Evolutionary conservation across 306 rosid genomes (phyloP).

Genomic region (Oemleria cerasiformis): DNA sequence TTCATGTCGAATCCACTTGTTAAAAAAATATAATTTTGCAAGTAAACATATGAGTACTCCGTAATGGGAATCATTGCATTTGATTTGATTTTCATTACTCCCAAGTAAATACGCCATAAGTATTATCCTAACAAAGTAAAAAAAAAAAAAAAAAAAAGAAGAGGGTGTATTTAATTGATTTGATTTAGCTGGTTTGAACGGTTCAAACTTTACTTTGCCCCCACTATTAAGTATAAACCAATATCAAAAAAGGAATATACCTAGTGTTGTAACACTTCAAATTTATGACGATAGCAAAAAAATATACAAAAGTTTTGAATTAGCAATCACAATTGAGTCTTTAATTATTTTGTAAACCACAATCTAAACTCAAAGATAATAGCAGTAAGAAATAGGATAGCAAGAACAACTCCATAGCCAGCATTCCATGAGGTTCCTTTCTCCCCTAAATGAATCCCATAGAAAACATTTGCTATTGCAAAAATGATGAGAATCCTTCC

Average conservation of each 20-base stretch:
- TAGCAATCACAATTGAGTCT: neutral
- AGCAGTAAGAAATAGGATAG: conserved; percentile 41
- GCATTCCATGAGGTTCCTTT: conserved; percentile 53
- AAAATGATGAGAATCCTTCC: conserved; percentile 59
- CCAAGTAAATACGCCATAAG: no score
- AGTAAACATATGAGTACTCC: no score
- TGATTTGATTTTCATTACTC: no score
- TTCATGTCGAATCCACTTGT: no score
- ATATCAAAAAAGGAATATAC: neutral
- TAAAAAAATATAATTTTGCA: no score
- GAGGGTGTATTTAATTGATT: no score
- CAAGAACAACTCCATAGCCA: conserved; percentile 58
- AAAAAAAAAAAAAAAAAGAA: no score
- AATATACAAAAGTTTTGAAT: neutral
- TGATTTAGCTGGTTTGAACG: neutral
- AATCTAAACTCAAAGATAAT: conserved; percentile 45
- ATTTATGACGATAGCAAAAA: neutral
- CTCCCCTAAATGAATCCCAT: conserved; percentile 58
- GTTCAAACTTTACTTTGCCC: neutral
- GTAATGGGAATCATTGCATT: no score
- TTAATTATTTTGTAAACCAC: conserved; percentile 34
- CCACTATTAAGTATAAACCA: neutral
- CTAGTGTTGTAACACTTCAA: neutral
- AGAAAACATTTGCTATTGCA: conserved; percentile 67
- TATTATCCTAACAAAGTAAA: no score